Conservation (phyloP, 768 basidiomycete genomes). For the Calvatia gigantea region DNA sequence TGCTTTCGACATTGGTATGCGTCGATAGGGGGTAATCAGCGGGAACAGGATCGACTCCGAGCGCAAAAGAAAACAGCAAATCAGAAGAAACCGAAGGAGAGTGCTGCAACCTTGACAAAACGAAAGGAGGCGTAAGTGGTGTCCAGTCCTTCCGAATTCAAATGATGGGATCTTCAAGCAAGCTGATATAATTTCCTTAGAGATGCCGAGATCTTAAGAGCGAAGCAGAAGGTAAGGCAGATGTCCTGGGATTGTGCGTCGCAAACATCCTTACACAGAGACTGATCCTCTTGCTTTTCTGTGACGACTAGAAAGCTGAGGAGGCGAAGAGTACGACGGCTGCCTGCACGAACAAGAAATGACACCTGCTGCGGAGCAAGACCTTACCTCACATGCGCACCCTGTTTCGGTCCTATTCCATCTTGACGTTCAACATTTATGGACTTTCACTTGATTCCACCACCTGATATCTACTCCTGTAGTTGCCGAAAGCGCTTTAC, state of each 20-base stretch:
- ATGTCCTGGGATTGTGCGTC: not conserved
- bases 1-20: slow-evolving; percentile 3
- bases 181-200: slow-evolving; percentile 35
- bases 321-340: slow-evolving; percentile 39
- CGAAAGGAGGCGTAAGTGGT: slow-evolving; percentile 71
- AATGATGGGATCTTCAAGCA: not conserved
- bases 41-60: slow-evolving; percentile 69
- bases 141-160: slow-evolving; percentile 17
- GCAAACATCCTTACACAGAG: not conserved
- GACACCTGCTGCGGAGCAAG: slow-evolving; percentile 17
- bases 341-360: slow-evolving; percentile 30
- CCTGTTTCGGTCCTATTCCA: not conserved
- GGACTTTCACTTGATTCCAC: not conserved
- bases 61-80: slow-evolving; percentile 65
- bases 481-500: not conserved
- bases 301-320: slow-evolving; percentile 46
- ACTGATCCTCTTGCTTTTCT: slow-evolving; percentile 3
- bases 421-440: too few species aligned
- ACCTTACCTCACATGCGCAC: not conserved
- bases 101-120: slow-evolving; percentile 55
- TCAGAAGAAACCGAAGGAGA: slow-evolving; percentile 71
- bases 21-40: slow-evolving; percentile 73
- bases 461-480: not conserved
- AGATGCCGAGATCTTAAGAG: slow-evolving; percentile 70
- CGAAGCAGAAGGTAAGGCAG: slow-evolving; percentile 72